Evolutionary conservation across 352 stramenopile genomes (phyloP).

Genomic region (Phytophthora pisi): DNA sequence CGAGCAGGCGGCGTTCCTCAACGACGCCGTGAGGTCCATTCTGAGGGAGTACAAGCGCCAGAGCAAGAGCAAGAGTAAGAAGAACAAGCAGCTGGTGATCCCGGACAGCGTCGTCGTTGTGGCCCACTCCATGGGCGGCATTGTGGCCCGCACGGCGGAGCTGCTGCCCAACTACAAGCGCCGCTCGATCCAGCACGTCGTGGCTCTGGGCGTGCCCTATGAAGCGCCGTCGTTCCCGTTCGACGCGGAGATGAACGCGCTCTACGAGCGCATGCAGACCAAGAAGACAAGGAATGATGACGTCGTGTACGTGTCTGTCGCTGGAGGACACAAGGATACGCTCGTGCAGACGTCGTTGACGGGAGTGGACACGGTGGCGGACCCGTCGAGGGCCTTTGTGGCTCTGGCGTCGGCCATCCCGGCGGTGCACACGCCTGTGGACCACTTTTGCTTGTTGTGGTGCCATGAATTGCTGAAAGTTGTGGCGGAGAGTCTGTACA

Average conservation of each 20-base stretch:
- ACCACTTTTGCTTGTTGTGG: constrained; percentile 87
- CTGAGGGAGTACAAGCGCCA: constrained; percentile 78
- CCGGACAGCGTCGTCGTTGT: constrained; percentile 78
- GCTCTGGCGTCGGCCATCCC: constrained; percentile 68
- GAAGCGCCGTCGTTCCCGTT: constrained; percentile 60
- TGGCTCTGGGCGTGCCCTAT: constrained; percentile 76
- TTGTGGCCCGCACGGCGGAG: constrained; percentile 69
- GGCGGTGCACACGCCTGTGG: constrained; percentile 63
- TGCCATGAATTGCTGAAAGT: constrained; percentile 80
- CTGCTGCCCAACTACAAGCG: constrained; percentile 78
- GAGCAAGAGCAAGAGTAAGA: constrained; percentile 18
- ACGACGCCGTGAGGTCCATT: constrained; percentile 75
- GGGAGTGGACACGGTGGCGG: constrained; percentile 36
- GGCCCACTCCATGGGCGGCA: constrained; percentile 86
- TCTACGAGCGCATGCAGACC: constrained; percentile 61
- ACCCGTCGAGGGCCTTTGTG: constrained; percentile 42
- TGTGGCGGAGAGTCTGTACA: constrained; percentile 67
- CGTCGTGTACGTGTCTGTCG: constrained; percentile 73
- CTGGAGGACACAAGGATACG: constrained; percentile 82
- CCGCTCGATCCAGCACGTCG: constrained; percentile 76
- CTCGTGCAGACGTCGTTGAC: constrained; percentile 65
- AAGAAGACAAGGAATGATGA: constrained; percentile 25
- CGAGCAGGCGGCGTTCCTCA: constrained; percentile 77
- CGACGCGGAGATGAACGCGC: constrained; percentile 61
- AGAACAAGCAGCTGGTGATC: constrained; percentile 20